Conservation (phyloP, 2,329 filamentous ascomycete genomes). For the Ophiocordyceps robertsii region DNA sequence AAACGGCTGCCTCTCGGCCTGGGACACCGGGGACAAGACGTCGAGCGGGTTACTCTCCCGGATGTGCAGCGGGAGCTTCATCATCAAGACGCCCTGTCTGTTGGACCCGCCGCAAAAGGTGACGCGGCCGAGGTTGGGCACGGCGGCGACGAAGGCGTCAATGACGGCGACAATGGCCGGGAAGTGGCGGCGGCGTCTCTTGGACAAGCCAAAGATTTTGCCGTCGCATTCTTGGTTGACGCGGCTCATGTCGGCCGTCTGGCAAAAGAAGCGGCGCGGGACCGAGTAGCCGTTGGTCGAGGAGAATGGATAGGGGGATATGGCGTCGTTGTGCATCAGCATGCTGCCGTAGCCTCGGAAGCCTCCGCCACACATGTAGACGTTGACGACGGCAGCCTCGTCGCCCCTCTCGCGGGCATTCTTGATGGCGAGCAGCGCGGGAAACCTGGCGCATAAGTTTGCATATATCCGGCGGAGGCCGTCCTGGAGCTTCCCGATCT, state of each 20-base stretch:
- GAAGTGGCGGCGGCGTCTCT: slow-evolving; percentile 66
- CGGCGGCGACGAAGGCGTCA: slow-evolving; percentile 54
- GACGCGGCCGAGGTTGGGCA: slow-evolving; percentile 59
- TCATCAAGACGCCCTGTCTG: slow-evolving; percentile 68
- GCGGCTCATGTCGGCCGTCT: slow-evolving; percentile 36
- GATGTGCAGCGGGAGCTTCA: slow-evolving; percentile 45
- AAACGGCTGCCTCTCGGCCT: slow-evolving; percentile 15
- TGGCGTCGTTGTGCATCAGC: slow-evolving; percentile 63
- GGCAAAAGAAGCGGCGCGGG: slow-evolving; percentile 43
- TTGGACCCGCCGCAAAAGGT: slow-evolving; percentile 84
- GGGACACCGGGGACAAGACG: slow-evolving; percentile 15
- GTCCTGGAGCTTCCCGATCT: slow-evolving; percentile 39
- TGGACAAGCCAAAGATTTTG: slow-evolving; percentile 66
- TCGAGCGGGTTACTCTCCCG: slow-evolving; percentile 53
- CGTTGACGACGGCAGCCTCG: slow-evolving; percentile 35
- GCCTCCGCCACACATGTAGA: slow-evolving; percentile 82
- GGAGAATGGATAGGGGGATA: slow-evolving; percentile 70
- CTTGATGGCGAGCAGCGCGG: slow-evolving; percentile 28
- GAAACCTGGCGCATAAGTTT: slow-evolving; percentile 33
- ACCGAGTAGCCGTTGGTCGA: slow-evolving; percentile 70
- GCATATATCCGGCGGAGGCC: slow-evolving; percentile 49
- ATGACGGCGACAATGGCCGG: slow-evolving; percentile 73
- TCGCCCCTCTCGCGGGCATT: slow-evolving; percentile 19
- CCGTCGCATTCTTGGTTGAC: slow-evolving; percentile 34
- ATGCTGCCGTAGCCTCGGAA: slow-evolving; percentile 87